A percentile compares a stretch with the other conserved stretches of the same genome.
Conservation (phyloP, 2,329 filamentous ascomycete genomes). For the Didymellaceae sp. region DNA sequence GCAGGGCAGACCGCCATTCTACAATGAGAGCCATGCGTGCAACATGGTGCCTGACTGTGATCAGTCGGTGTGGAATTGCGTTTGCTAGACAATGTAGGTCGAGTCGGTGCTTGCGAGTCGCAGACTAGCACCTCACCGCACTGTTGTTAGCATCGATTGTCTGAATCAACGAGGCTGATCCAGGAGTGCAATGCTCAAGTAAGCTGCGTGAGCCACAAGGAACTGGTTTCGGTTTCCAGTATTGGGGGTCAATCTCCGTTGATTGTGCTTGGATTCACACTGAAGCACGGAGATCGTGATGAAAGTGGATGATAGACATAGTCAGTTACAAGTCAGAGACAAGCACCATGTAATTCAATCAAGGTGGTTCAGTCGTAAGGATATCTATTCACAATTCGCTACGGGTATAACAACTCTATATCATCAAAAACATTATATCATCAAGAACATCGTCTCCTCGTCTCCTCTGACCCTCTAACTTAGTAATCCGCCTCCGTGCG, state of each 20-base stretch:
- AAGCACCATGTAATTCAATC: background rate
- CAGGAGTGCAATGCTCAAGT: too few relatives aligned
- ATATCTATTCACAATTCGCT: background rate
- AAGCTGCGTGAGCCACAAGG: too few relatives aligned
- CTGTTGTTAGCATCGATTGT: too few relatives aligned
- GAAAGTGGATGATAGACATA: too few relatives aligned
- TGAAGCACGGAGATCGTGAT: too few relatives aligned
- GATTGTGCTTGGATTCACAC: too few relatives aligned
- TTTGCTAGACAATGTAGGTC: background rate
- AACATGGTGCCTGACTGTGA: background rate
- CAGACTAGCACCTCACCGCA: too few relatives aligned
- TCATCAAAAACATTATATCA: background rate
- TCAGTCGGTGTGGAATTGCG: slow-evolving; percentile 2
- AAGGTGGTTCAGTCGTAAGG: too few relatives aligned
- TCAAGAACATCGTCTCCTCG: background rate
- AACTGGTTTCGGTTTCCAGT: too few relatives aligned
- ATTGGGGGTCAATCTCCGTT: too few relatives aligned
- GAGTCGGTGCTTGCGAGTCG: background rate
- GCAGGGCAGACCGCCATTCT: slow-evolving; percentile 13
- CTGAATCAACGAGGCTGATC: too few relatives aligned
- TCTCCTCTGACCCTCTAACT: background rate
- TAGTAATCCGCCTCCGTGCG: slow-evolving; percentile 15
- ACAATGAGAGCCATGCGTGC: background rate
- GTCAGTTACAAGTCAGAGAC: too few relatives aligned
- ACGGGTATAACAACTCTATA: slow-evolving; percentile 10